These are phyloP conservation scores for Mycena amicta DNA, from an alignment of 768 basidiomycete genomes.

Conservation along the genomic window DNA sequence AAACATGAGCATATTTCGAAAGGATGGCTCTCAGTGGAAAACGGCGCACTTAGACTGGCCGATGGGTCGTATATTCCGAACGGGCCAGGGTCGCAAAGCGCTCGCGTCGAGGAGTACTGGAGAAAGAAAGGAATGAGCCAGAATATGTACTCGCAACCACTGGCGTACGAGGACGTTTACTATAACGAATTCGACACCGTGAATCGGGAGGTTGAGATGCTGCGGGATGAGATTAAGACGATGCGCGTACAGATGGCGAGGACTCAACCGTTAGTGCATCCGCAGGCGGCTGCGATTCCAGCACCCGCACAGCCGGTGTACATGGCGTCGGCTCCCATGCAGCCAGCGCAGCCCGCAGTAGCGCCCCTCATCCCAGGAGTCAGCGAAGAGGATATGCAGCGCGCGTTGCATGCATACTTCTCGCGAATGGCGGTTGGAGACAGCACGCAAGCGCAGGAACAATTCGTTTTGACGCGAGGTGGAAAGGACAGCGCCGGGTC, in stretches of 20 bases:
- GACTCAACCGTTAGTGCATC: not conserved
- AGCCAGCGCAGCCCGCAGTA: not conserved
- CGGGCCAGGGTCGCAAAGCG: not conserved
- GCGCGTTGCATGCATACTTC: conserved; percentile 1
- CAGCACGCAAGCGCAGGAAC: not conserved
- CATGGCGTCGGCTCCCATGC: not conserved
- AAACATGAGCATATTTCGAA: conserved; percentile 4
- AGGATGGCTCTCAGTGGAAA: not conserved
- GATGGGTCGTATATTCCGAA: conserved; percentile 9
- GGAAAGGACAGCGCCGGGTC: not conserved
- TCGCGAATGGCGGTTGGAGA: conserved; percentile 2
- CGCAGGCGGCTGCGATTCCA: not conserved
- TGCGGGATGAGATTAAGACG: conserved; percentile 10
- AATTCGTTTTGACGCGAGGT: conserved; percentile 1
- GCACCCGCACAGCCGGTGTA: not conserved
- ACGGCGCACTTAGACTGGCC: not conserved
- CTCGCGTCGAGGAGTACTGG: conserved; percentile 14
- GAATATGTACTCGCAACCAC: not conserved
- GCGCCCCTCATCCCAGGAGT: not conserved
- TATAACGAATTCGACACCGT: conserved; percentile 1
- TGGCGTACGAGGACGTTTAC: not conserved
- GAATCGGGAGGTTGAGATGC: not conserved
- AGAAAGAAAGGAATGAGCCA: conserved; percentile 7
- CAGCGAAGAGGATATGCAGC: conserved; percentile 1
- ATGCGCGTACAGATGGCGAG: conserved; percentile 4